Base-by-base conservation (phyloP, 2,329 filamentous ascomycete genomes). In the Chaetomium strumarium region DNA sequence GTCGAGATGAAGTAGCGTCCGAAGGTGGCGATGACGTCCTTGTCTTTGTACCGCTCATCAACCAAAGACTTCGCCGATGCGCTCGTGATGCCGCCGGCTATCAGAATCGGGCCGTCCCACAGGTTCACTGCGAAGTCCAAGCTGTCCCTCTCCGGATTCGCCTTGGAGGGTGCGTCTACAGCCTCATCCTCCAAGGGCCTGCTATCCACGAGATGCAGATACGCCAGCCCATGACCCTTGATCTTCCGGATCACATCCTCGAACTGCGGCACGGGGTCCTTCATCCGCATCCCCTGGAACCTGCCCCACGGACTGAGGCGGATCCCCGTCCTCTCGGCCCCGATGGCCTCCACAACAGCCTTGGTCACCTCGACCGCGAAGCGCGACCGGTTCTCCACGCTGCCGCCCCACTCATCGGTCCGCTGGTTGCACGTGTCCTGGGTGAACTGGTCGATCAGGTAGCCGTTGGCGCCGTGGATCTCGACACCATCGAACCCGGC, bases 361-460 rank as follows among this genome's bases (percentile, higher is more conserved):
- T 76, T 71, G 14, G 75, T 70, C 40, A 82, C 70, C 42, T 83
- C 79, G 1, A 76, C 64, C 1, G 80, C 70, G 29, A 83, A 70
- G 20, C 74, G 72, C 36, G 73, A 72, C 2, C 80, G 70, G 41
- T 76, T 78, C 45, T 67, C 67, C 1, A 79, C 64, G 8, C 69
- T 68, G 3, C 80, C 80, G 9, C 81, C 81, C 55, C 83, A 84
- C 8, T 68, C 63, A 53, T 84, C 81, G 0, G 72, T 76, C 12
- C 81, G 70, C 49, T 64, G 63, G 60, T 84, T 84, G 1, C 71
- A 74, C 20, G 70, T 73, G 3, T 72, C 68, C 2, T 74, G 76
- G 10, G 82, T 63, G 61, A 84, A 84, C 57, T 81, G 77, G 7
- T 76, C 71, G 0, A 84, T 63, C 1, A 84, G 69, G 59, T 83